Evolutionary conservation across 805 yeast species (phyloP).

Genomic region (Yamadazyma ubonensis): DNA sequence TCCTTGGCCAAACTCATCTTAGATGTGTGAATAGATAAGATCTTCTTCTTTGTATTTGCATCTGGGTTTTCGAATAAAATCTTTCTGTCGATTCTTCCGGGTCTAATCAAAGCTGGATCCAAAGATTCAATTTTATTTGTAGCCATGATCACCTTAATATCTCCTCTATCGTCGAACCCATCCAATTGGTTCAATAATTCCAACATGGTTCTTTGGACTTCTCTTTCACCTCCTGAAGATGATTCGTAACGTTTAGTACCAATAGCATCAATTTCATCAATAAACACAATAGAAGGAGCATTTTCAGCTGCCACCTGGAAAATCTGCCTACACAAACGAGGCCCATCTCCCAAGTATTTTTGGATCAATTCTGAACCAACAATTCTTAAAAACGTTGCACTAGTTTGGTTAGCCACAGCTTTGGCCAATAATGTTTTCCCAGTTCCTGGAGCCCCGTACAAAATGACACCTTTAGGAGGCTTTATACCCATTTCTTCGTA

Average conservation of each 20-base stretch:
- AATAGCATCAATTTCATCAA: conserved; percentile 98
- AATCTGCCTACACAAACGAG: conserved; percentile 87
- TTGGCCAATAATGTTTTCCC: conserved; percentile 94
- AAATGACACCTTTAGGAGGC: conserved; percentile 96
- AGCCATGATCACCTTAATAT: conserved; percentile 97
- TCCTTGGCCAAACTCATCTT: conserved; percentile 90
- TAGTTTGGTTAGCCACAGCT: conserved; percentile 97
- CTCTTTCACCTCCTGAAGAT: conserved; percentile 96
- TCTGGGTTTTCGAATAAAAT: conserved; percentile 96
- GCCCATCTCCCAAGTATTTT: conserved; percentile 97
- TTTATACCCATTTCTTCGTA: conserved; percentile 99
- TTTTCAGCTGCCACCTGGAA: conserved; percentile 96
- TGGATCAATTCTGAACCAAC: conserved; percentile 97
- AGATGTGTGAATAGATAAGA: conserved; percentile 85
- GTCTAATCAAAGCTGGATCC: conserved; percentile 95
- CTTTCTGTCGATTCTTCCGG: conserved; percentile 96
- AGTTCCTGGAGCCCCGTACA: conserved; percentile 98
- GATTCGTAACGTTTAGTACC: conserved; percentile 98
- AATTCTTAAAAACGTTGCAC: conserved; percentile 92
- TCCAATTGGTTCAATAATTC: conserved; percentile 92
- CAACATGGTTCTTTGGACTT: conserved; percentile 96
- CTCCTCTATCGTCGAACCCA: conserved; percentile 96
- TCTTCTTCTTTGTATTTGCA: conserved; percentile 87
- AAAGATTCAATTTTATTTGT: conserved; percentile 91
- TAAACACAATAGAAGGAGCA: conserved; percentile 97